Base-by-base conservation (phyloP, 352 stramenopile genomes). In the Globisporangium mamillatum region DNA sequence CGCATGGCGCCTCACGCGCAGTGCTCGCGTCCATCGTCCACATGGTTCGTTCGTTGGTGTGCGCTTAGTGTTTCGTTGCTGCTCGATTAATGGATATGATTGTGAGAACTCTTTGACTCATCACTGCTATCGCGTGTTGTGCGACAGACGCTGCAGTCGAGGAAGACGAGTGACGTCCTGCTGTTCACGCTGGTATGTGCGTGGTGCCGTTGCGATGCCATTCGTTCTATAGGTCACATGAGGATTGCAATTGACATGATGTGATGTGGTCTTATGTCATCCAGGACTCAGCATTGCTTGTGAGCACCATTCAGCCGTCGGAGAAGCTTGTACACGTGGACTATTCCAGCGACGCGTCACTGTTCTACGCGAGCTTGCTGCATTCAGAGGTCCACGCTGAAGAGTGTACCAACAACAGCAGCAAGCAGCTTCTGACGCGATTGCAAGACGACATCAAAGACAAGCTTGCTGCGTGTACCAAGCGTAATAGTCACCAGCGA, bases 1-100 rank as follows among this genome's bases (percentile, higher is more conserved):
- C 81, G 18, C 64, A 75, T 48, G 81, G 84, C 61, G 75, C 73
- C 36, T 90, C 82, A 4, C 84, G 84, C 58, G 76, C 78, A 2
- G 72, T 92, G 18, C 56, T 93, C 27, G 77, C 81, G 57, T 75
- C 74, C 27, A 79, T 91, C 53, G 25, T 88, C 36, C 63, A 54
- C 29, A 78, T 81, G 73, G 77, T 84, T 59, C 34, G 25, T 16
- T 18, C 8, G 9, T 20, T 48, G 18, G 36, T 16, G 41, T 50
- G 18, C 20, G 36, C 20, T 44, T 44, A 16, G 36, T 44, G 36
- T 4, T 44, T 66, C 22, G 1, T 6, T 53, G 20, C 4, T 9
- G 18, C 32, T 25, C 4, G 9, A 66, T 32, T 22, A 44, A 41
- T 57, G 16, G 58, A 54, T 24, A 14, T 18, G 41, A 55, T 22